Percentiles rank a stretch among this genome's conserved stretches.
phyloP scores from a whole-genome alignment of 177 flowering plant genomes.

The Vitis hybrid region DNA sequence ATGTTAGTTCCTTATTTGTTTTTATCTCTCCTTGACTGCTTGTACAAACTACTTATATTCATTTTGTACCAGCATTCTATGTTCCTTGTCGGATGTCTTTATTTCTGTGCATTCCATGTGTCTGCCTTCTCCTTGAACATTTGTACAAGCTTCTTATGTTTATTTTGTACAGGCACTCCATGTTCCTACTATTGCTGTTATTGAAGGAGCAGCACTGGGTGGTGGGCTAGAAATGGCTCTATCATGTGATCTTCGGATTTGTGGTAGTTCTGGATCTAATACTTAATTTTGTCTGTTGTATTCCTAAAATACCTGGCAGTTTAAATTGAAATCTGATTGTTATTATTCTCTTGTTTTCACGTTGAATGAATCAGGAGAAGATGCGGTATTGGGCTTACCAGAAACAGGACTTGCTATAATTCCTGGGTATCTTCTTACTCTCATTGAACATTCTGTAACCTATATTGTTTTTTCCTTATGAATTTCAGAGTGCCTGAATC shows the following conservation, averaged over 20 bases:
- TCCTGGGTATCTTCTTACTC: conserved; percentile 68
- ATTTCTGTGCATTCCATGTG: too few relatives aligned
- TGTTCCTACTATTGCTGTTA: conserved; percentile 88
- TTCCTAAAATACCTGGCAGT: neutral
- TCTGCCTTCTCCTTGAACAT: too few relatives aligned
- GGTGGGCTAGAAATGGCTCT: conserved; percentile 96
- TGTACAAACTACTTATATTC: too few relatives aligned
- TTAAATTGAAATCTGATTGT: neutral
- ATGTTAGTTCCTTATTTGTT: too few relatives aligned
- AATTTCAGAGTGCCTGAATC: neutral
- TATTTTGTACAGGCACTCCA: conserved; percentile 46
- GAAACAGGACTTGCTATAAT: conserved; percentile 97
- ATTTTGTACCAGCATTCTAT: too few relatives aligned
- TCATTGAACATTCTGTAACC: neutral
- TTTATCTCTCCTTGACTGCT: too few relatives aligned
- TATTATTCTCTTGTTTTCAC: neutral
- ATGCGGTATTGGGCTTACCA: conserved; percentile 75
- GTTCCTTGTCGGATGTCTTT: too few relatives aligned
- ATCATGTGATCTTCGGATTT: conserved; percentile 91
- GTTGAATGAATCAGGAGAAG: conserved; percentile 60
- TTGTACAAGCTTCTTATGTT: neutral
- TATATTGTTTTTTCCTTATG: neutral
- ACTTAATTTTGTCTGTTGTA: neutral
- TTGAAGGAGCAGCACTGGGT: conserved; percentile 95
- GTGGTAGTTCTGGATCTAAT: conserved; percentile 48